Percentiles rank a stretch among this genome's conserved stretches.
These are phyloP conservation scores for Penicillium mononematosum DNA, from an alignment of 495 filamentous ascomycete species.

Conservation along the genomic window DNA sequence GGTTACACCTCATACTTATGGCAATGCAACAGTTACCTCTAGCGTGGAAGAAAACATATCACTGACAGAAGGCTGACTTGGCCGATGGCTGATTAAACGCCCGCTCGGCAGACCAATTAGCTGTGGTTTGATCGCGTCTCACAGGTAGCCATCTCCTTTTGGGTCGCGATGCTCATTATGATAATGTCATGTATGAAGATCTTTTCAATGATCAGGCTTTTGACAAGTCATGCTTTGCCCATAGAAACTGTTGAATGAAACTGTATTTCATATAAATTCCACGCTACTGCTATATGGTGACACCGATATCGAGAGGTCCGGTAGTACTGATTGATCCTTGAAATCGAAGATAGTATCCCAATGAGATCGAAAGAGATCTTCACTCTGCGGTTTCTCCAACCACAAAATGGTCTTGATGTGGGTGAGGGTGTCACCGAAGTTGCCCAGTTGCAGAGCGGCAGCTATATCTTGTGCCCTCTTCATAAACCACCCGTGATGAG, in stretches of 20 bases:
- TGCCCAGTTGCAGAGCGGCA: constrained; percentile 18
- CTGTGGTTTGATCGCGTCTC: not conserved
- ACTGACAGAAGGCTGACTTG: too few species aligned
- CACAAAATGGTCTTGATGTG: constrained; percentile 38
- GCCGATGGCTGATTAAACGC: too few species aligned
- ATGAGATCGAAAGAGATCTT: constrained; percentile 28
- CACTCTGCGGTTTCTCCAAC: constrained; percentile 25
- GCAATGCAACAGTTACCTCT: too few species aligned
- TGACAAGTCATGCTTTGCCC: too few species aligned
- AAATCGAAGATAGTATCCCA: constrained; percentile 25
- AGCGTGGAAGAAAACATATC: too few species aligned
- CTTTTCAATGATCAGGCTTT: too few species aligned
- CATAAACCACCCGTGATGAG: constrained; percentile 33
- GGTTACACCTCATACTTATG: too few species aligned
- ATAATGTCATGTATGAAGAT: not conserved
- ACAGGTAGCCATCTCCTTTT: not conserved
- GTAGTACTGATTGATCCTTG: not conserved
- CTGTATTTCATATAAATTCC: constrained; percentile 5
- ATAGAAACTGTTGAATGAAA: not conserved
- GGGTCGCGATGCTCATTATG: not conserved
- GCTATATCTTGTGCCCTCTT: constrained; percentile 16
- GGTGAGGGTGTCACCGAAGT: constrained; percentile 26
- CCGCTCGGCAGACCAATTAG: not conserved
- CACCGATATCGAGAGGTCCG: not conserved
- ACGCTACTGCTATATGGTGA: constrained; percentile 3